Conservation (phyloP, 1,284 basidiomycete genomes). For the Apiotrichum montevideense region DNA sequence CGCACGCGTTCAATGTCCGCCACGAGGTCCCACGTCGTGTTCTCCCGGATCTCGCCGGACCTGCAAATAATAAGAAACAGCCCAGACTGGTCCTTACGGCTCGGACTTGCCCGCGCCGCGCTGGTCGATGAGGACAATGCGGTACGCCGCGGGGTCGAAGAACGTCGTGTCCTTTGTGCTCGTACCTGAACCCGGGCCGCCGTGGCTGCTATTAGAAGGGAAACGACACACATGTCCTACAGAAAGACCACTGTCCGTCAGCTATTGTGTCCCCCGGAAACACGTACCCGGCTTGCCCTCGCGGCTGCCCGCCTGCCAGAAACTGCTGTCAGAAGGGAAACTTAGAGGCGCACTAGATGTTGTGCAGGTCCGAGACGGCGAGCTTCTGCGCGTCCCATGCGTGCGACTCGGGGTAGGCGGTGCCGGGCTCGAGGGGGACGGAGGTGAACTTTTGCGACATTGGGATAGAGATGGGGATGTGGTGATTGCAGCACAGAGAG, state of each 20-base stretch:
- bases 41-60: conserved; percentile 69
- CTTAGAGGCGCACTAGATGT: conserved; percentile 59
- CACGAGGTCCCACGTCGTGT: conserved; percentile 93
- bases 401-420: neutral
- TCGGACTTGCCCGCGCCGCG: conserved; percentile 76
- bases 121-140: conserved; percentile 64
- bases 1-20: conserved; percentile 80
- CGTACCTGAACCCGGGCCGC: conserved; percentile 32
- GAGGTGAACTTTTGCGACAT: neutral
- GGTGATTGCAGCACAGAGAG: too few species aligned
- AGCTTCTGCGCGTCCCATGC: conserved; percentile 61
- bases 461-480: neutral
- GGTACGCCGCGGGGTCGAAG: conserved; percentile 78
- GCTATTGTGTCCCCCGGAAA: conserved; percentile 36
- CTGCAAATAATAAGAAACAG: conserved; percentile 40
- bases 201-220: conserved; percentile 14
- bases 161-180: conserved; percentile 60
- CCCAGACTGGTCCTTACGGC: conserved; percentile 51
- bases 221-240: neutral
- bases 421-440: neutral
- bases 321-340: conserved; percentile 50
- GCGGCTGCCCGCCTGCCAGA: conserved; percentile 70
- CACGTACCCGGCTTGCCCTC: conserved; percentile 71
- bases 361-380: conserved; percentile 70
- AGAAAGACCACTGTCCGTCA: neutral